Evolutionary conservation across 164 flowering plant species (phyloP).

Genomic region (Nymphaea thermarum): DNA sequence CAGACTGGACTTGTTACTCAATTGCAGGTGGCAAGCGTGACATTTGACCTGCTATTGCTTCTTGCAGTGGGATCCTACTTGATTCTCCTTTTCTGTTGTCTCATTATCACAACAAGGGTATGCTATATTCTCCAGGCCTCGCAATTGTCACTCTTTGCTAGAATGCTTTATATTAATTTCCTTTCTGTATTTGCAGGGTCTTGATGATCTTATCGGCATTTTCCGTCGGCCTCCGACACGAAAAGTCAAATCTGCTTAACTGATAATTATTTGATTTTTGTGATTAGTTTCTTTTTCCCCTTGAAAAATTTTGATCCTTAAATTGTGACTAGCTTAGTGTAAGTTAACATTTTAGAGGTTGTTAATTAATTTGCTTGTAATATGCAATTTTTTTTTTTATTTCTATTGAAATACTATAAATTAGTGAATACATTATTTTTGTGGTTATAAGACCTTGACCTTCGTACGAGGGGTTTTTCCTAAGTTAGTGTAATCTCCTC

Average conservation of each 20-base stretch:
- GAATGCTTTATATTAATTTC: background rate
- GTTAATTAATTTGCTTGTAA: too few species aligned
- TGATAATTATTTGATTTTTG: background rate
- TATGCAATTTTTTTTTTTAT: too few species aligned
- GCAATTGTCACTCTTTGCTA: background rate
- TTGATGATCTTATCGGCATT: constrained; percentile 89
- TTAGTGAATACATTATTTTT: too few species aligned
- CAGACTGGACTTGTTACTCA: too few species aligned
- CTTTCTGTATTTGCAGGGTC: constrained; percentile 44
- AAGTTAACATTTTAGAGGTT: too few species aligned
- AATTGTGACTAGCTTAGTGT: too few species aligned
- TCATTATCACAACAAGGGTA: constrained; percentile 92
- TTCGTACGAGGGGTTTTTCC: too few species aligned
- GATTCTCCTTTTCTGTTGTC: constrained; percentile 77
- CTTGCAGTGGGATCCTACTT: constrained; percentile 82
- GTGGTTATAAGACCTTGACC: too few species aligned
- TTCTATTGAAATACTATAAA: too few species aligned
- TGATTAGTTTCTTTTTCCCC: background rate
- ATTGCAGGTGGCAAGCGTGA: constrained; percentile 81
- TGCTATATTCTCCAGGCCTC: background rate
- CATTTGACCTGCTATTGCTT: constrained; percentile 86
- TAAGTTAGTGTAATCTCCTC: too few species aligned
- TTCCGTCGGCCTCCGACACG: constrained; percentile 91
- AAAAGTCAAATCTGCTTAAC: constrained; percentile 62
- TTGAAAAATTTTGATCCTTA: background rate